These are phyloP conservation scores for Dittrichia graveolens DNA, from an alignment of 129 eudicot genomes.

Conservation along the genomic window DNA sequence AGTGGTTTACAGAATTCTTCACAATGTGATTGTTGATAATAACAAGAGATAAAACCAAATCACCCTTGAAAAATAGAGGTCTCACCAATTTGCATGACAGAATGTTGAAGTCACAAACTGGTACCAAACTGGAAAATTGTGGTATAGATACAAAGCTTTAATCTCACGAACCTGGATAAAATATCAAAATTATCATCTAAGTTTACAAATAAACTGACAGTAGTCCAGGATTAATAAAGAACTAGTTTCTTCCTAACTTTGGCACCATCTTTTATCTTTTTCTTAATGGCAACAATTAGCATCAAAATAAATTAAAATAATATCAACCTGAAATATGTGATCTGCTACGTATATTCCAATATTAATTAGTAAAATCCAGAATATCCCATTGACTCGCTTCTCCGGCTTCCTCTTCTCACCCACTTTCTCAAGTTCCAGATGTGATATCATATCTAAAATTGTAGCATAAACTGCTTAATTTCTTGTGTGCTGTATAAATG, in stretches of 20 bases:
- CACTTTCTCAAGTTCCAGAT: conserved; percentile 75
- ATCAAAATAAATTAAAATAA: conserved; percentile 3
- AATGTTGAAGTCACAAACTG: conserved; percentile 95
- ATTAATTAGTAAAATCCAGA: conserved; percentile 91
- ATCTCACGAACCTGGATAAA: conserved; percentile 62
- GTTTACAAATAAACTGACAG: not conserved
- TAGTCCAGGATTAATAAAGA: not conserved
- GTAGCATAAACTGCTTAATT: conserved; percentile 28
- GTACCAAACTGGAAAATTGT: conserved; percentile 83
- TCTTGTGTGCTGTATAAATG: conserved; percentile 16
- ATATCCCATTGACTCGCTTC: conserved; percentile 87
- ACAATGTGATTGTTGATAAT: not conserved
- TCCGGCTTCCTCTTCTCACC: conserved; percentile 53
- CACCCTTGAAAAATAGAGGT: conserved; percentile 10
- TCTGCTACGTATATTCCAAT: conserved; percentile 86
- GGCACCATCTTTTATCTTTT: not conserved
- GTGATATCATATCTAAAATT: conserved; percentile 69
- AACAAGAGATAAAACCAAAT: conserved; percentile 15
- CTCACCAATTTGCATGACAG: conserved; percentile 94
- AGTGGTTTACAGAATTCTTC: not conserved
- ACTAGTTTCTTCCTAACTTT: too few relatives aligned
- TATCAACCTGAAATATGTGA: conserved; percentile 79
- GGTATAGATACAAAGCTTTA: conserved; percentile 74
- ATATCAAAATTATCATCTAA: conserved; percentile 14
- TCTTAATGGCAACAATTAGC: conserved; percentile 3